Conservation (phyloP, 2,329 filamentous ascomycete species). For the Colletotrichum magnum region DNA sequence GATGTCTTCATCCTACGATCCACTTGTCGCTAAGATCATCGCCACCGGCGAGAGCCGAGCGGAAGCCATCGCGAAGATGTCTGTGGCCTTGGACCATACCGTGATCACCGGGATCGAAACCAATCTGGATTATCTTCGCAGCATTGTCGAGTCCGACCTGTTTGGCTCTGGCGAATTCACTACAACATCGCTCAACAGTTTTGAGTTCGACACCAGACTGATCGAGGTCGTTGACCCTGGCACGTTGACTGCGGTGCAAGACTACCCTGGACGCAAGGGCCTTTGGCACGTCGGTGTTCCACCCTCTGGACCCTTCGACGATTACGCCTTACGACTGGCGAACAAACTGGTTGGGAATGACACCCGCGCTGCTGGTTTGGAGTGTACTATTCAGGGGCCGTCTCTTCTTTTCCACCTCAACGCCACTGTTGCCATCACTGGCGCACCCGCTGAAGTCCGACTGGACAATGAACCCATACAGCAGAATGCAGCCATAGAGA, state of each 20-base stretch:
- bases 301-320: slow-evolving; percentile 58
- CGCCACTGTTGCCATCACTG: slow-evolving; percentile 50
- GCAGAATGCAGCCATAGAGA: slow-evolving; percentile 44
- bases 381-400: slow-evolving; percentile 53
- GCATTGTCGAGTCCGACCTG: slow-evolving; percentile 47
- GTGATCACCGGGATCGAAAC: slow-evolving; percentile 51
- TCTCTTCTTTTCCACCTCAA: slow-evolving; percentile 52
- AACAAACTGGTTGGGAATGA: slow-evolving; percentile 54
- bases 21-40: slow-evolving; percentile 83
- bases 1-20: slow-evolving; percentile 82
- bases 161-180: slow-evolving; percentile 49
- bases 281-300: slow-evolving; percentile 58
- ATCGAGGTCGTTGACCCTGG: slow-evolving; percentile 56
- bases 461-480: slow-evolving; percentile 44
- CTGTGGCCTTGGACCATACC: slow-evolving; percentile 68
- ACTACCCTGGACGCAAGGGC: slow-evolving; percentile 55
- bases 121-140: slow-evolving; percentile 51
- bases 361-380: slow-evolving; percentile 48
- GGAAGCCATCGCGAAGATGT: slow-evolving; percentile 75
- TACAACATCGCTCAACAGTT: slow-evolving; percentile 52
- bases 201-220: slow-evolving; percentile 46
- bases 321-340: slow-evolving; percentile 51
- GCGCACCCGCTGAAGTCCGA: slow-evolving; percentile 46
- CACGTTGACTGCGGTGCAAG: slow-evolving; percentile 55
- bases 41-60: slow-evolving; percentile 72